Evolutionary conservation across 352 stramenopile species (phyloP), one percentile per base, ranked within the genome.

Genomic region (Aphanomyces astaci): DNA sequence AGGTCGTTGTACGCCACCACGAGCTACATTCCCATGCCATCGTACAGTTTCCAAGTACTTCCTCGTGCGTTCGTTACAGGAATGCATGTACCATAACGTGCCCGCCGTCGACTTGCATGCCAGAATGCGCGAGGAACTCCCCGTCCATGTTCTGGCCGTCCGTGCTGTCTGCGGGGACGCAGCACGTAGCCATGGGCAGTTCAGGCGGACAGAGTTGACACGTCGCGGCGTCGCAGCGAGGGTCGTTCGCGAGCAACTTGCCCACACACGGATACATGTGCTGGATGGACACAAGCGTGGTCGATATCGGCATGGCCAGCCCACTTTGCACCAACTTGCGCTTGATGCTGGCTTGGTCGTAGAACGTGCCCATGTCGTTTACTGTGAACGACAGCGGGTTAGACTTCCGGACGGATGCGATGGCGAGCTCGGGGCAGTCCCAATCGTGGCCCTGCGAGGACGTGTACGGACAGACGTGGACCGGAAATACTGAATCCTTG

Each of bases 1-100:
- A 84, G 62, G 33, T 89, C 81, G 63, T 87, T 88, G 73, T 84
- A 89, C 22, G 79, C 81, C 13, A 84, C 78, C n/a, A 89, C 69
- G 46, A 68, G 62, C 62, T 68, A 59, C 11, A 32, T n/a, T n/a
- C n/a, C n/a, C n/a, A n/a, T n/a, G n/a, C n/a, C n/a, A n/a, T n/a
- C n/a, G n/a, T n/a, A n/a, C n/a, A n/a, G n/a, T n/a, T n/a, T n/a
- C n/a, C n/a, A n/a, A n/a, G n/a, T n/a, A n/a, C n/a, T n/a, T n/a
- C n/a, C n/a, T n/a, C n/a, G n/a, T n/a, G n/a, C n/a, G n/a, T n/a
- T n/a, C n/a, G n/a, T n/a, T n/a, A n/a, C n/a, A n/a, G n/a, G n/a
- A n/a, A n/a, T n/a, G n/a, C n/a, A 0, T 7, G 56, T 60, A 79
- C 84, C 81, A 89, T 89, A 5, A 76, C 81, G 57, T 89, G 81